Evolutionary conservation across 129 eudicot species (phyloP).

Genomic region (Flaveria brownii): DNA sequence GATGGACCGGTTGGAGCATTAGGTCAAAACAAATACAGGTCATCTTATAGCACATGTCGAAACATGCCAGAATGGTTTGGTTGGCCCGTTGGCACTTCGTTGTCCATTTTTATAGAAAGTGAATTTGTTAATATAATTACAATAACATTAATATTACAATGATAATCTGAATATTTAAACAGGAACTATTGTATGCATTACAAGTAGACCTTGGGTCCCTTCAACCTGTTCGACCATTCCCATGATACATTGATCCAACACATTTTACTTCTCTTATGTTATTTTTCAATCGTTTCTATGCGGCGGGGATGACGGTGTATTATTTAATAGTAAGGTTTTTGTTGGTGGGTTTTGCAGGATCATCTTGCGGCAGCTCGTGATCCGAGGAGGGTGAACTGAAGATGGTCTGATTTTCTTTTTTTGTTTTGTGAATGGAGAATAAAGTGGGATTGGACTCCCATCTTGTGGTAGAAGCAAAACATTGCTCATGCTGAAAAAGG

Average conservation of each 20-base stretch:
- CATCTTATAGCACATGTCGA: neutral
- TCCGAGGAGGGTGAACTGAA: constrained; percentile 62
- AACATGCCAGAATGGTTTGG: neutral
- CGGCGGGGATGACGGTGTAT: neutral
- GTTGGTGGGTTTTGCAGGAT: constrained; percentile 62
- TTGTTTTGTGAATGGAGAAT: constrained; percentile 25
- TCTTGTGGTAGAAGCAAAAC: constrained; percentile 3
- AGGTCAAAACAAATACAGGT: neutral
- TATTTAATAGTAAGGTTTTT: neutral
- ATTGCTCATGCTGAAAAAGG: constrained; percentile 22
- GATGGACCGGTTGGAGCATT: neutral
- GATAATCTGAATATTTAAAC: no score
- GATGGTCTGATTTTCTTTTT: neutral
- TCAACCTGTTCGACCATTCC: no score
- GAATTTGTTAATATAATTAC: no score
- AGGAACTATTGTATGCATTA: no score
- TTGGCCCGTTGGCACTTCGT: neutral
- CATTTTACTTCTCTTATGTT: neutral
- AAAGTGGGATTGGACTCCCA: neutral
- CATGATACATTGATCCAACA: no score
- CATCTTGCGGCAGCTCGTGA: constrained; percentile 95
- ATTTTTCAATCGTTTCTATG: neutral
- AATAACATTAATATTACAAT: no score
- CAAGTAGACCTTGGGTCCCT: no score
- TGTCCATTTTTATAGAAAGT: neutral